A percentile compares a stretch with the other conserved stretches of the same genome.
These are phyloP conservation scores for Solanum peruvianum DNA, from an alignment of 257 asterid genomes.

Conservation along the genomic window DNA sequence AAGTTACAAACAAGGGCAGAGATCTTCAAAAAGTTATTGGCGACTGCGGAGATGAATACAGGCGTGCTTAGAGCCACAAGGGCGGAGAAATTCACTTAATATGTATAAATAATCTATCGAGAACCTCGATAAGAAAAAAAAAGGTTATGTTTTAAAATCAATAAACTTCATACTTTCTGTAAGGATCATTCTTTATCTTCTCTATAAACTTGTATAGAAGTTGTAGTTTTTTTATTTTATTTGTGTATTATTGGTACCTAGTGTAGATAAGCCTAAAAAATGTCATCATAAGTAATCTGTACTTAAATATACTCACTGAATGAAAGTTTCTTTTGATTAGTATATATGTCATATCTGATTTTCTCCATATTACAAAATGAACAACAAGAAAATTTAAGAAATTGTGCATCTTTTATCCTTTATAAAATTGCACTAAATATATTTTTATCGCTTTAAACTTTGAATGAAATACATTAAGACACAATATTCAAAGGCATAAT, in stretches of 20 bases:
- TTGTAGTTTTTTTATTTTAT: neutral
- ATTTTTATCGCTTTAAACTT: no score
- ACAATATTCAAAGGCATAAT: no score
- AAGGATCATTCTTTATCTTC: neutral
- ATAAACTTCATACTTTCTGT: neutral
- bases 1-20: slow-evolving; percentile 62
- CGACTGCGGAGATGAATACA: slow-evolving; percentile 92
- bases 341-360: no score
- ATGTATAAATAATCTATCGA: neutral
- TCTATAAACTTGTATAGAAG: neutral
- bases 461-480: no score
- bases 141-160: neutral
- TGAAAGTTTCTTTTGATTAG: neutral
- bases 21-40: slow-evolving; percentile 70
- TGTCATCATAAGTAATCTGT: neutral
- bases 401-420: neutral
- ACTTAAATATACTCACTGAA: neutral
- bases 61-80: slow-evolving; percentile 30
- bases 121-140: neutral
- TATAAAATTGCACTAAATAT: no score
- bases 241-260: no score
- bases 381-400: neutral
- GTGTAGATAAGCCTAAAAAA: no score
- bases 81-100: neutral
- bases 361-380: neutral